phyloP scores from a whole-genome alignment of 176 grass and related monocot species.

The Paspalum notatum region DNA sequence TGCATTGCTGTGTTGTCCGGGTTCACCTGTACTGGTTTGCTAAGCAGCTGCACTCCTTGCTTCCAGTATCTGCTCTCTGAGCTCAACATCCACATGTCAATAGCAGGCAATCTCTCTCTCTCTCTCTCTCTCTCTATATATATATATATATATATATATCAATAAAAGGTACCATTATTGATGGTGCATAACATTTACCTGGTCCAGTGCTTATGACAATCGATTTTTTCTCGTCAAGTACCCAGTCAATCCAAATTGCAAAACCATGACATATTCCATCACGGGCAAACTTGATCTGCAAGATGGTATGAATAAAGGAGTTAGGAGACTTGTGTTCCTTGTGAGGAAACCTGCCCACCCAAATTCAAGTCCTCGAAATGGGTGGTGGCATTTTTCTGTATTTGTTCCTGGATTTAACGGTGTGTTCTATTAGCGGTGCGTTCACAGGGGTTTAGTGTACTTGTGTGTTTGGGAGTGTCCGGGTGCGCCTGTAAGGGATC shows the following conservation, averaged over 20 bases:
- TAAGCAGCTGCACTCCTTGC: conserved; percentile 85
- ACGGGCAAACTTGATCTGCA: conserved; percentile 65
- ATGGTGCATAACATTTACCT: conserved; percentile 47
- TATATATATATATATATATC: no score
- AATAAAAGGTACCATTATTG: background rate
- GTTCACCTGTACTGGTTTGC: conserved; percentile 55
- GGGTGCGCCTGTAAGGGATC: no score
- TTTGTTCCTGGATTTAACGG: no score
- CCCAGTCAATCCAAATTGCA: conserved; percentile 88
- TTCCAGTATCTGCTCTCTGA: conserved; percentile 88
- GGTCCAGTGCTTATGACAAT: conserved; percentile 64
- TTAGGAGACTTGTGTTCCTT: background rate
- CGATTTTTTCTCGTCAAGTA: conserved; percentile 61
- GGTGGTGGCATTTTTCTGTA: no score
- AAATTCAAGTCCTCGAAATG: no score
- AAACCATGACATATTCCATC: conserved; percentile 83
- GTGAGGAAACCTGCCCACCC: no score
- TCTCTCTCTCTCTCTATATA: no score
- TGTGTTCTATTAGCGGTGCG: no score
- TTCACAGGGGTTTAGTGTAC: no score
- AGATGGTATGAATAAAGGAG: background rate
- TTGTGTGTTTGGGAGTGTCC: no score
- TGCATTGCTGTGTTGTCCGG: conserved; percentile 23
- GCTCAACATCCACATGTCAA: conserved; percentile 21
- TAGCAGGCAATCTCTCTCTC: no score